Evolutionary conservation across 2,329 filamentous ascomycete species (phyloP).

Genomic region (Eutypa lata): DNA sequence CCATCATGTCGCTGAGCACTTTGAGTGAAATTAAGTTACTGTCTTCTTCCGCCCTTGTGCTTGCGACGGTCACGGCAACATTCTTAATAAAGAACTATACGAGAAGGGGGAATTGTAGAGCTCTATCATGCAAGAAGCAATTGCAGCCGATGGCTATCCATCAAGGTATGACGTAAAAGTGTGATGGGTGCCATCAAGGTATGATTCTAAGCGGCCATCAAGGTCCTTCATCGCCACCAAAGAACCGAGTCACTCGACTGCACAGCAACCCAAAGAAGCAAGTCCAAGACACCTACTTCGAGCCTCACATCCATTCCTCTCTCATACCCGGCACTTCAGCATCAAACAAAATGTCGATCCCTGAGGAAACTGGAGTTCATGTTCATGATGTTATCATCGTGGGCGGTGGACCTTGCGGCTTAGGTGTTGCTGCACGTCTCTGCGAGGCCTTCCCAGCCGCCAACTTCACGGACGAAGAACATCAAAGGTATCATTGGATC

Average conservation of each 20-base stretch:
- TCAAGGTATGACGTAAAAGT: slow-evolving; percentile 1
- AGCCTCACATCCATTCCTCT: neutral
- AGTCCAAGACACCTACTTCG: no score
- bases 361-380: slow-evolving; percentile 20
- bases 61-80: no score
- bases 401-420: slow-evolving; percentile 71
- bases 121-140: neutral
- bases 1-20: slow-evolving; percentile 62
- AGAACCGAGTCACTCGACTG: no score
- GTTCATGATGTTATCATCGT: slow-evolving; percentile 68
- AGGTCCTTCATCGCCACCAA: slow-evolving; percentile 6
- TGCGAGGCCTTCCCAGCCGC: slow-evolving; percentile 71
- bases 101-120: no score
- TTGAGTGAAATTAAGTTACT: slow-evolving; percentile 37
- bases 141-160: neutral
- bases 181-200: neutral
- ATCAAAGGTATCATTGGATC: slow-evolving; percentile 78
- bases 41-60: neutral
- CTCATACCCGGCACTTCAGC: neutral
- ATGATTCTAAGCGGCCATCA: slow-evolving; percentile 6
- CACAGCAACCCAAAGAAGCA: no score
- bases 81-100: no score
- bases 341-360: slow-evolving; percentile 7
- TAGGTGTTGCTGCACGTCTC: slow-evolving; percentile 70
- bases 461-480: slow-evolving; percentile 80